Conservation (phyloP, 78 protist genomes). For the Dictyostelium capitatum region DNA sequence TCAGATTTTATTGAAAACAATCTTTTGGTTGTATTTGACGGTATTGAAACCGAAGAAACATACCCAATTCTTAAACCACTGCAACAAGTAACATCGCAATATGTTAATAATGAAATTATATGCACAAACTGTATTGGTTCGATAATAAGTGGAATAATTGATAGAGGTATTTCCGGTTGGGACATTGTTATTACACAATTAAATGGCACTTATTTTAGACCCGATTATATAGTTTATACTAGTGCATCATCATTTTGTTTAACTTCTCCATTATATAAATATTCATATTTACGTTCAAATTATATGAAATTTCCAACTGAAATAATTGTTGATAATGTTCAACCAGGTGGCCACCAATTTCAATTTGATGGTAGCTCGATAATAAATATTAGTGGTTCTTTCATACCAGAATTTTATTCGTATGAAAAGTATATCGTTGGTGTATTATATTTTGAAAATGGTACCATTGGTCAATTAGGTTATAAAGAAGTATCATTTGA, state of each 20-base stretch:
- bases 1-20: not conserved
- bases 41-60: not conserved
- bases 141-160: not conserved
- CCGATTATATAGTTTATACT: too few relatives aligned
- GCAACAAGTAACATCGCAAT: not conserved
- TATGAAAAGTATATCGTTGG: not conserved
- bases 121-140: slow-evolving; percentile 1
- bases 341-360: too few relatives aligned
- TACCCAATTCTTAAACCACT: not conserved
- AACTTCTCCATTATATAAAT: not conserved
- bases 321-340: not conserved
- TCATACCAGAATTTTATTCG: not conserved
- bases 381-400: not conserved
- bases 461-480: not conserved
- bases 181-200: not conserved
- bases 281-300: not conserved
- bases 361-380: not conserved
- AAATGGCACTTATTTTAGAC: too few relatives aligned
- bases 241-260: not conserved
- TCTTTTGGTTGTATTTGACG: not conserved
- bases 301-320: not conserved
- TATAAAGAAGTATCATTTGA: not conserved
- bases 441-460: not conserved
- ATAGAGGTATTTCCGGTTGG: too few relatives aligned
- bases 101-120: not conserved